phyloP scores from a whole-genome alignment of 208 protist species.

The Acanthamoeba castellanii region DNA sequence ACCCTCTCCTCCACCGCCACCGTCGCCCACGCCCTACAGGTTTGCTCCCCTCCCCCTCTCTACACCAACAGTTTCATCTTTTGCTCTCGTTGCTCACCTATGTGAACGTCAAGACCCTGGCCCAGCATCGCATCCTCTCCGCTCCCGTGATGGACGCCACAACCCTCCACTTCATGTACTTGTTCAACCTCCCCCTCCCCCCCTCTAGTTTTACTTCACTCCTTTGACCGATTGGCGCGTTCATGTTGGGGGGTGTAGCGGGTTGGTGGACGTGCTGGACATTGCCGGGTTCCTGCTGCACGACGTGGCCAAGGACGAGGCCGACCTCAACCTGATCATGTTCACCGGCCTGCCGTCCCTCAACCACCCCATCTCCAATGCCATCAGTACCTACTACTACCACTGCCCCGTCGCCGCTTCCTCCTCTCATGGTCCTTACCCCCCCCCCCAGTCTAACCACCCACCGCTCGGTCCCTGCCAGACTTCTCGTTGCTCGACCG shows the following conservation, averaged over 20 bases:
- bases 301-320: constrained; percentile 33
- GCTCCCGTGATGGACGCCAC: constrained; percentile 10
- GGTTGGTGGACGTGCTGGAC: constrained; percentile 27
- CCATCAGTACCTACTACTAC: background rate
- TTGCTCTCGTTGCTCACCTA: too few relatives aligned
- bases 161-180: constrained; percentile 2
- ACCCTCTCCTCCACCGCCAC: background rate
- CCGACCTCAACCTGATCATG: background rate
- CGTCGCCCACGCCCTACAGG: background rate
- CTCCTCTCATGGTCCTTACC: too few relatives aligned
- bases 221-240: background rate
- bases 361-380: constrained; percentile 7
- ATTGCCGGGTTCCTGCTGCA: constrained; percentile 9
- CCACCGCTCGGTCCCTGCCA: background rate
- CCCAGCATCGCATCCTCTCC: background rate
- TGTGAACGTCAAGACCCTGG: background rate
- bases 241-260: too few relatives aligned
- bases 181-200: too few relatives aligned
- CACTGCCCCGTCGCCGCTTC: too few relatives aligned
- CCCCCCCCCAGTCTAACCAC: background rate
- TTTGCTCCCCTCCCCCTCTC: background rate
- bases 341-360: background rate
- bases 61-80: too few relatives aligned
- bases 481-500: constrained; percentile 1
- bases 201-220: background rate